Base-by-base conservation (phyloP, 208 protist species). In the Pavlovales sp. region DNA sequence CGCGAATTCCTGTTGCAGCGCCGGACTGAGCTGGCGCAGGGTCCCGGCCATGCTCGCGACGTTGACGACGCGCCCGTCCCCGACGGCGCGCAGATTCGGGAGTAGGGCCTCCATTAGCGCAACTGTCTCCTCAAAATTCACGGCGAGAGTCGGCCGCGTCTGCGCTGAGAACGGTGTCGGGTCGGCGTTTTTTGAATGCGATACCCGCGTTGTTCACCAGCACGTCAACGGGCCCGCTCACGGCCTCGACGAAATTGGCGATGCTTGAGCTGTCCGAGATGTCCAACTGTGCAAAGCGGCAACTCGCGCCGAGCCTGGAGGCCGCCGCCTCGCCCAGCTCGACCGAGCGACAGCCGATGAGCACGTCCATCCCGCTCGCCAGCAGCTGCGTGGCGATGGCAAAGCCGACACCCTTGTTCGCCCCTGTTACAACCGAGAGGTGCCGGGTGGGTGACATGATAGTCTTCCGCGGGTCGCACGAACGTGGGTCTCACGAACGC, bases 141-240 rank as follows among this genome's bases (percentile, higher is more conserved):
- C 78, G 47, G 38, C 11, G 22, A 88, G 39, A 37, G 57, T 88
- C 57, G 36, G 8, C 7, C 79, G 39, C 79, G 77, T 77, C 86
- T 89, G 86, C 86, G 84, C 0, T 28, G 40, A 37, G 39, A 89
- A 89, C 0, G 86, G 86, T 42, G 86, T 89, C 39, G 47, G 38
- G 30, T 36, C 66, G 2, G 57, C 41, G 10, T 36, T 37, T 34
- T 75, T 89, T 89, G 86, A 89, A 89, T 44, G 41, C 47, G 26
- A 89, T 78, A 34, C 38, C 86, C 0, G 86, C 86, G 46, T 89
- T 89, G 86, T 89, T 89, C 26, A 89, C 86, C 14, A 89, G 86
- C 44, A 80, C 79, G 77, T 89, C 78, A 0, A 89, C 11, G 30
- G 38, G 75, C 40, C 42, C 75, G 44, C 18, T 30, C 20, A 88